Evolutionary conservation across 805 yeast genomes (phyloP).

Genomic region (Saccharomyces eubayanus): DNA sequence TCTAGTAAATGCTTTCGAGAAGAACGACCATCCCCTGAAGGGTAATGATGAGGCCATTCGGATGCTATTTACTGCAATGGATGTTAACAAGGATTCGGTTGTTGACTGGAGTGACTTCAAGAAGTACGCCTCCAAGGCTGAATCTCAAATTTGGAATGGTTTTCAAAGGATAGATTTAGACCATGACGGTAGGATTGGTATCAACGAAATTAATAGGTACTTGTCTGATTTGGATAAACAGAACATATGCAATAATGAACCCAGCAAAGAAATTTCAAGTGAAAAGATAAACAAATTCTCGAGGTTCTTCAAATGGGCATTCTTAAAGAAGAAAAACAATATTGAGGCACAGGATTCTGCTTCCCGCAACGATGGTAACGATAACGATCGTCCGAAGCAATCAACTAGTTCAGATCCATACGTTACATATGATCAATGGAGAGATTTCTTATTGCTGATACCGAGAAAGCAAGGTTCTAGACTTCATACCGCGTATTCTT

Average conservation of each 20-base stretch:
- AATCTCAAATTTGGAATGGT: slow-evolving; percentile 59
- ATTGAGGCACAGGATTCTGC: slow-evolving; percentile 2
- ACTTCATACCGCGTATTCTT: slow-evolving; percentile 70
- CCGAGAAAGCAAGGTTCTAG: slow-evolving; percentile 75
- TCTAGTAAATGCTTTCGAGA: slow-evolving; percentile 34
- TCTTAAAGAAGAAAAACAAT: slow-evolving; percentile 8
- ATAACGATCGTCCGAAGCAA: slow-evolving; percentile 16
- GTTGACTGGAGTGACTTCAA: slow-evolving; percentile 63
- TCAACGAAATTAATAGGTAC: slow-evolving; percentile 60
- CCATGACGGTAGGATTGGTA: slow-evolving; percentile 60
- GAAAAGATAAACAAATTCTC: slow-evolving; percentile 7
- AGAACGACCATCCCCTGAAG: slow-evolving; percentile 56
- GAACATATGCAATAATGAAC: slow-evolving; percentile 1
- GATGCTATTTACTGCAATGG: slow-evolving; percentile 51
- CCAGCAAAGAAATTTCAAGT: not conserved
- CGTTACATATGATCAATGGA: slow-evolving; percentile 78
- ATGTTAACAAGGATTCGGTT: slow-evolving; percentile 45
- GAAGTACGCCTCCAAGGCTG: slow-evolving; percentile 56
- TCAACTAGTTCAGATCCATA: slow-evolving; percentile 38
- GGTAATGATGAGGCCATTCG: slow-evolving; percentile 51
- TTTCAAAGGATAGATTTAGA: slow-evolving; percentile 62
- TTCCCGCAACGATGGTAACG: slow-evolving; percentile 5
- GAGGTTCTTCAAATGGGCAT: slow-evolving; percentile 28
- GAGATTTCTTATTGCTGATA: slow-evolving; percentile 71
- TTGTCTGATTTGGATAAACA: slow-evolving; percentile 42